Evolutionary conservation across 2,329 filamentous ascomycete genomes (phyloP).

Genomic region (Colletotrichum musae): DNA sequence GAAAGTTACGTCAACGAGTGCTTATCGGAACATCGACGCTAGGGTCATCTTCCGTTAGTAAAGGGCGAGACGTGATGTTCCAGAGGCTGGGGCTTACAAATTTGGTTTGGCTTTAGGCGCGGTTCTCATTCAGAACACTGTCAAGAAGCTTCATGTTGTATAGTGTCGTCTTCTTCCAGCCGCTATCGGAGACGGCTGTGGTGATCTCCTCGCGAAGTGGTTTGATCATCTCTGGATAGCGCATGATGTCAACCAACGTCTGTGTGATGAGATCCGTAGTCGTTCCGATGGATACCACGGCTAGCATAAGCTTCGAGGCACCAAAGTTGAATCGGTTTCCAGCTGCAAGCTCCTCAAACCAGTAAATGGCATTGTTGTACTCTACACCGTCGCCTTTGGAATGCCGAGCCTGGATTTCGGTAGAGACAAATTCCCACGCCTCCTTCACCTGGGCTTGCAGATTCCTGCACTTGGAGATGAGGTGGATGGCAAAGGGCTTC

Average conservation of each 20-base stretch:
- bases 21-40: constrained; percentile 6
- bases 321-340: constrained; percentile 7
- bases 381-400: too few relatives aligned
- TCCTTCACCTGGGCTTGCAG: too few relatives aligned
- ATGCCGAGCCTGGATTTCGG: too few relatives aligned
- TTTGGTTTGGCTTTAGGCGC: constrained; percentile 41
- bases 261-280: constrained; percentile 4
- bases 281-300: neutral
- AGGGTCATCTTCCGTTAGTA: too few relatives aligned
- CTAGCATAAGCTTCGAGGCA: constrained; percentile 2
- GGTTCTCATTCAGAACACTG: constrained; percentile 45
- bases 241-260: constrained; percentile 6
- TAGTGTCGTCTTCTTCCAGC: constrained; percentile 1
- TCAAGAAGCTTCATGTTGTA: constrained; percentile 43
- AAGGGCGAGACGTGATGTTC: too few relatives aligned
- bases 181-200: neutral
- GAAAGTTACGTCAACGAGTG: constrained; percentile 32
- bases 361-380: constrained; percentile 2
- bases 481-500: too few relatives aligned
- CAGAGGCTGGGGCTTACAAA: too few relatives aligned
- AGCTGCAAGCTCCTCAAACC: constrained; percentile 9
- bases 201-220: constrained; percentile 15
- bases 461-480: too few relatives aligned
- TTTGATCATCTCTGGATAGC: too few relatives aligned
- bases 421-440: too few relatives aligned